Evolutionary conservation across 176 grass and related monocot species (phyloP).

Genomic region (Typha latifolia): DNA sequence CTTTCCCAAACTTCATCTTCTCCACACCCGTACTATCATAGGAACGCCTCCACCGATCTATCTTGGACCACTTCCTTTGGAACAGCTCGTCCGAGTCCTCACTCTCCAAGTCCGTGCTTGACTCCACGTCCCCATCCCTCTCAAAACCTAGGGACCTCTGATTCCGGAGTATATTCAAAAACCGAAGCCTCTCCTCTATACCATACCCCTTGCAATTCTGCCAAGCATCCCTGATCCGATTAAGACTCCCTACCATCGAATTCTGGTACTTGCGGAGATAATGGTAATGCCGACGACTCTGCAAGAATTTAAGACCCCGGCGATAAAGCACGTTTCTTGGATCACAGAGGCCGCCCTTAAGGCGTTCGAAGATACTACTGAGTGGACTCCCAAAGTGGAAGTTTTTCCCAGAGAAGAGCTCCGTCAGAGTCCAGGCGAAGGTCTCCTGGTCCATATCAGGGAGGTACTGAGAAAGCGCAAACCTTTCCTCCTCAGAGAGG

Average conservation of each 20-base stretch:
- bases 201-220: conserved; percentile 40
- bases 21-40: background rate
- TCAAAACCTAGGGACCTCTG: conserved; percentile 21
- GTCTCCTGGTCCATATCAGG: conserved; percentile 86
- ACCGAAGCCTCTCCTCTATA: conserved; percentile 50
- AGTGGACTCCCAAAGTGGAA: conserved; percentile 86
- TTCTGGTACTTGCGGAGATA: conserved; percentile 68
- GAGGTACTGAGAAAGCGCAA: conserved; percentile 40
- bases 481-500: conserved; percentile 61
- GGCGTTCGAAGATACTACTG: conserved; percentile 22
- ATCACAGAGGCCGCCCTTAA: conserved; percentile 73
- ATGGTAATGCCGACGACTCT: conserved; percentile 65
- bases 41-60: background rate
- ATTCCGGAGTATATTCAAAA: conserved; percentile 41
- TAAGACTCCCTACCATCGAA: conserved; percentile 45
- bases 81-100: conserved; percentile 35
- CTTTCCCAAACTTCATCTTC: conserved; percentile 35
- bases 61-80: conserved; percentile 28
- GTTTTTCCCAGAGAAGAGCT: conserved; percentile 53
- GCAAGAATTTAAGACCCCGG: conserved; percentile 35
- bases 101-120: conserved; percentile 48
- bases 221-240: conserved; percentile 72
- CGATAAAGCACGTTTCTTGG: conserved; percentile 60
- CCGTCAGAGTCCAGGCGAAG: conserved; percentile 49
- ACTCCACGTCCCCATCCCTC: background rate